phyloP scores from a whole-genome alignment of 495 filamentous ascomycete species.

The Aspergillus conjunctus region DNA sequence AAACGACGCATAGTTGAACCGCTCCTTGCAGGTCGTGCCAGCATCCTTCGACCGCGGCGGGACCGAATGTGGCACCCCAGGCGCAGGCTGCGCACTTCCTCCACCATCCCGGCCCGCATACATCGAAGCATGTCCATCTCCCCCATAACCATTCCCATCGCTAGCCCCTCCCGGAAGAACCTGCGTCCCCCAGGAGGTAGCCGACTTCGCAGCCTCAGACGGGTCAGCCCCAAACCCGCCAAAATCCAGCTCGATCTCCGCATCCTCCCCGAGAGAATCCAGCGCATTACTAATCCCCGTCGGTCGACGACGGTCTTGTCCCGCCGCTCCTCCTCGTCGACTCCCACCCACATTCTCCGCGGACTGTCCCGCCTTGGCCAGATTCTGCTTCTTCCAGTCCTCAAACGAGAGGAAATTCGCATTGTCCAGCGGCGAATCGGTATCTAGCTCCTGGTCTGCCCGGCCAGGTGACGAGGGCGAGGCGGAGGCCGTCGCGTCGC shows the following conservation, averaged over 20 bases:
- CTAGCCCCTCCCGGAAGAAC: conserved; percentile 29
- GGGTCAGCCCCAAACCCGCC: conserved; percentile 61
- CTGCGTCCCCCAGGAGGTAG: conserved; percentile 38
- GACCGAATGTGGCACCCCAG: conserved; percentile 43
- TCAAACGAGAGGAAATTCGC: conserved; percentile 95
- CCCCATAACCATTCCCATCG: conserved; percentile 12
- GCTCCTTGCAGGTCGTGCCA: conserved; percentile 90
- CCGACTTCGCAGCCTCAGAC: conserved; percentile 36
- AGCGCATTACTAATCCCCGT: conserved; percentile 63
- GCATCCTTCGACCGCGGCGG: conserved; percentile 78
- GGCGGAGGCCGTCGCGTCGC: neutral
- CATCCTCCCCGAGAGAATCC: conserved; percentile 80
- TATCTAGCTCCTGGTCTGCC: conserved; percentile 51
- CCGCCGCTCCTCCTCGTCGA: conserved; percentile 38
- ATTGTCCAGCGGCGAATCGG: conserved; percentile 73
- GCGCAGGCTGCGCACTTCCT: conserved; percentile 26
- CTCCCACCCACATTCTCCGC: conserved; percentile 65
- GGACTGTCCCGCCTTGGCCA: conserved; percentile 83
- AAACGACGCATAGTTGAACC: conserved; percentile 96
- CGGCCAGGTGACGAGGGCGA: conserved; percentile 16
- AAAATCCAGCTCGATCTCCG: conserved; percentile 90
- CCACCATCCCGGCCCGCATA: conserved; percentile 1
- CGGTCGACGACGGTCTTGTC: conserved; percentile 50
- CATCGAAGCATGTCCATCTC: neutral
- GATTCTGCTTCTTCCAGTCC: conserved; percentile 95